Conservation (phyloP, 1,284 basidiomycete genomes). For the Papiliotrema flavescens region DNA sequence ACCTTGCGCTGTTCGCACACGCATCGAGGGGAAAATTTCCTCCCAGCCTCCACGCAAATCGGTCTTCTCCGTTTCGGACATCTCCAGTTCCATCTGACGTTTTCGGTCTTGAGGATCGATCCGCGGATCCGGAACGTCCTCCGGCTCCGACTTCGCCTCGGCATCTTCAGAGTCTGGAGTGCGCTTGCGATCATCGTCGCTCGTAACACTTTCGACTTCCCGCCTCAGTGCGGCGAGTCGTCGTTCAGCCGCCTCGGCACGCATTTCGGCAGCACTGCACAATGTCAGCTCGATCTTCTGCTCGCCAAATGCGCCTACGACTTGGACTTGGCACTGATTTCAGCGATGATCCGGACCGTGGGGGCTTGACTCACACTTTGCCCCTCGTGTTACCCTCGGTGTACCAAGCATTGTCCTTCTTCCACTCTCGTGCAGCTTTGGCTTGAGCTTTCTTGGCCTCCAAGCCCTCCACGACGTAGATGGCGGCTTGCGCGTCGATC, state of each 20-base stretch:
- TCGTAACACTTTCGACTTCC: conserved; percentile 1
- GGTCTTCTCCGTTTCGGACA: conserved; percentile 34
- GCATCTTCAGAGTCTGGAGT: conserved; percentile 1
- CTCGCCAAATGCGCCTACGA: conserved; percentile 3
- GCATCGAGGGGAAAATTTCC: conserved; percentile 16
- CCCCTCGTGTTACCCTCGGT: conserved; percentile 37
- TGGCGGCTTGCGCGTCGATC: conserved; percentile 20
- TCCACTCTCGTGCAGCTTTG: conserved; percentile 29
- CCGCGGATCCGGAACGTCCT: conserved; percentile 32
- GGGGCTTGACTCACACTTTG: conserved; percentile 28
- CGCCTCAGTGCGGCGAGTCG: conserved; percentile 20
- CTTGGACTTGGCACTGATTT: conserved; percentile 37
- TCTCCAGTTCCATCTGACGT: conserved; percentile 38
- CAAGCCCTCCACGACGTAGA: conserved; percentile 19
- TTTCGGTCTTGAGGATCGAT: conserved; percentile 22
- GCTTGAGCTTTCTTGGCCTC: conserved; percentile 25
- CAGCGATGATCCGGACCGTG: no score
- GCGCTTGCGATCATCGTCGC: conserved; percentile 1
- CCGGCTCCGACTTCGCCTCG: conserved; percentile 6
- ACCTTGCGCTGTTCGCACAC: not conserved
- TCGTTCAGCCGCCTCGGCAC: conserved; percentile 40
- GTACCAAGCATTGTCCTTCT: conserved; percentile 39
- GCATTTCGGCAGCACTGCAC: conserved; percentile 34
- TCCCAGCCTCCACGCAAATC: conserved; percentile 36
- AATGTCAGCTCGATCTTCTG: conserved; percentile 1